Base-by-base conservation (phyloP, 2,329 filamentous ascomycete genomes). In the Mollisiaceae sp. region DNA sequence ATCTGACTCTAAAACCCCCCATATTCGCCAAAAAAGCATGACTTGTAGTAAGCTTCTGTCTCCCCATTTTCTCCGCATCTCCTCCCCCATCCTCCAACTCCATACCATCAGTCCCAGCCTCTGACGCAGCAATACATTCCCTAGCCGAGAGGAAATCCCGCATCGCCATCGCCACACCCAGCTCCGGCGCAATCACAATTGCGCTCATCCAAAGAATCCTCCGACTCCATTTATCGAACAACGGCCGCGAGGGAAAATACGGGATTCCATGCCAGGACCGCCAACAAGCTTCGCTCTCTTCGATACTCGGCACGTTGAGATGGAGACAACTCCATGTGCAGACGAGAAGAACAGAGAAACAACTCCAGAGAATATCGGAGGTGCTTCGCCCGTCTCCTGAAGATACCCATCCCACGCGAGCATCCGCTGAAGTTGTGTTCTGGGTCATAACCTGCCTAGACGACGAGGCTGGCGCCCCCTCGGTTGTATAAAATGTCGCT, bases 271-370 rank as follows among this genome's bases (percentile, higher is more conserved):
- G 38, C n/a, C 24, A 27, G 2, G 36, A 43, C 9, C n/a, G 50
- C 58, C 58, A 65, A 14, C 59, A 59, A 54, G 63, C 63, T 8
- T 62, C 20, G 8, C 8, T 50, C 35, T 65, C 63, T 27, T 58
- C 52, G 1, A 32, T 6, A 45, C 59, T 65, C 18, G 63, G 59
- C 2, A 65, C 22, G 39, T 65, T 65, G 22, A 65, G 35, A 27
- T 65, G 63, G 4, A 65, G 24, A 35, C 59, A 62, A 20, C 57
- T 65, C 24, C 43, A 65, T 12, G 58, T 58, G 32, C 63, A 65
- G 32, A 62, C 39, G 8, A 65, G 38, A 11, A 65, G 20, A 11
- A 65, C 52, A 1, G 63, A 61, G 38, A 65, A 50, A 54, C 63
- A 65, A n/a, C 63, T 65, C 58, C 58, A 65, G 1, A 64, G 38